Conservation (phyloP, 345 rosid genomes). For the Dovyalis caffra region DNA sequence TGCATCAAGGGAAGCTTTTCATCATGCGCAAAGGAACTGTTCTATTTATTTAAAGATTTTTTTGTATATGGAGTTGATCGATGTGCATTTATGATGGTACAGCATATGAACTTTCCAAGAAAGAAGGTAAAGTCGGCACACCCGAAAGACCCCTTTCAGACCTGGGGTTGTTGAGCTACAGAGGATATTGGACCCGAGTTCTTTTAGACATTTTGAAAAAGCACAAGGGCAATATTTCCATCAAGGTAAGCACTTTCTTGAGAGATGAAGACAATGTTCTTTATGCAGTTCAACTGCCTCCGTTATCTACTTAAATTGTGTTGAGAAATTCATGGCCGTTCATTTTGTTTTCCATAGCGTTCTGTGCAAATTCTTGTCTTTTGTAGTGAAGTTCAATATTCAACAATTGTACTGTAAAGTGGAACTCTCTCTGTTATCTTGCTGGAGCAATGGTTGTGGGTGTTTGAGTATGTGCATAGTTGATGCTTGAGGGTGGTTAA, state of each 20-base stretch:
- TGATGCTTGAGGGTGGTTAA: neutral
- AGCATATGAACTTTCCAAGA: conserved; percentile 99
- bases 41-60: neutral
- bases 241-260: conserved; percentile 54
- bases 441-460: neutral
- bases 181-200: conserved; percentile 98
- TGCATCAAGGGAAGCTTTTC: neutral
- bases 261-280: neutral
- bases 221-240: conserved; percentile 97
- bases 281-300: conserved; percentile 4
- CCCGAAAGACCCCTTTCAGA: conserved; percentile 99
- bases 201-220: conserved; percentile 93
- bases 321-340: neutral
- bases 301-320: neutral
- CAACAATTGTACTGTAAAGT: neutral
- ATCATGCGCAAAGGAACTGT: neutral
- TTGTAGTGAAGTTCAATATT: neutral
- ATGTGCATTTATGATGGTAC: conserved; percentile 21
- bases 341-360: neutral
- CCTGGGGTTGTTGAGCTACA: conserved; percentile 90
- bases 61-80: neutral
- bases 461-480: neutral
- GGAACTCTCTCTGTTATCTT: neutral
- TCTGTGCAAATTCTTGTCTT: neutral
- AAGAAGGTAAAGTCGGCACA: conserved; percentile 98